Base-by-base conservation (phyloP, 805 yeast species). In the Lachancea meyersii region DNA sequence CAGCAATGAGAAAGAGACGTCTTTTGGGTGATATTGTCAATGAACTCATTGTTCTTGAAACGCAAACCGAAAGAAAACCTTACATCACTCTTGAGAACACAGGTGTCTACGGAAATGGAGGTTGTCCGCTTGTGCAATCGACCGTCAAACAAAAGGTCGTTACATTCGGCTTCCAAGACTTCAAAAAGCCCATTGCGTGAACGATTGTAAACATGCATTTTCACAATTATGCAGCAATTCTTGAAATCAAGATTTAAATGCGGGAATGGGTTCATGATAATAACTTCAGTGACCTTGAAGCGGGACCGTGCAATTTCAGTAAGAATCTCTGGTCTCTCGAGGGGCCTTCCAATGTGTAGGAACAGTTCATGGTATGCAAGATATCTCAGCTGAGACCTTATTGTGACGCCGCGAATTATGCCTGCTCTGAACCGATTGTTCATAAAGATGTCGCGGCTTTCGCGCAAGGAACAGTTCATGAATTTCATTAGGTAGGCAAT, bases 381-480 rank as follows among this genome's bases (percentile, higher is more conserved):
- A 54, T 79, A 86, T 35, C 91, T 58, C 20, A 70, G 58, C 60
- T 91, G 97, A 4, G 89, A 79, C 14, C 53, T 47, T 24, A 86
- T 85, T 0, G 86, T 75, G 1, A 91, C 80, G 0, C 96, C 96
- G 9, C 64, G 61, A 2, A 82, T 80, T 35, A 78, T 71, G 4
- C 72, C 68, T 20, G 54, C 43, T 23, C 72, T 67, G 79, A 84
- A 77, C 44, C 97, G 67, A 40, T 71, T 67, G 6, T 53, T 44
- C 2, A 82, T 76, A 57, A 82, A 88, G 6, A 69, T 44, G 0
- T 59, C 60, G 32, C 75, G 67, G 1, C 88, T 85, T 16, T 67
- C 70, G 1, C 64, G 60, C 11, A 72, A 65, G 0, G 69, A 47
- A 41, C 68, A 42, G 2, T 63, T 63, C 26, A 60, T 58, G 39